A percentile compares a stretch with the other conserved stretches of the same genome.
Evolutionary conservation across 495 filamentous ascomycete genomes (phyloP).

Genomic region (Penicillium arizonense): DNA sequence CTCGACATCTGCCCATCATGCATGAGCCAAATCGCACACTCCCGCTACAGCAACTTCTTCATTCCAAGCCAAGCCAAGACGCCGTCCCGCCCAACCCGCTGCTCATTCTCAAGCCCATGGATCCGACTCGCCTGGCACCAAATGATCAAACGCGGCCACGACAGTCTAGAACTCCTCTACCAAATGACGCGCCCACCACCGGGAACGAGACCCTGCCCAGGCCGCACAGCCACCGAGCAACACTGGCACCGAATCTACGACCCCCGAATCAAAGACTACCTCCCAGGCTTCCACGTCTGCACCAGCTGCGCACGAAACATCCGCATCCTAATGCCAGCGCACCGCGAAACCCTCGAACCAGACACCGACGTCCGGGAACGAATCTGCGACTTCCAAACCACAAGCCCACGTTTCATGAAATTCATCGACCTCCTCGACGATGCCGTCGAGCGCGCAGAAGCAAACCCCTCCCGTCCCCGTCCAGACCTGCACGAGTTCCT

Average conservation of each 20-base stretch:
- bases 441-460: slow-evolving; percentile 47
- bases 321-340: slow-evolving; percentile 49
- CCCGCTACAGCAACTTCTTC: slow-evolving; percentile 53
- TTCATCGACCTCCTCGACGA: slow-evolving; percentile 63
- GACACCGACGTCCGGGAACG: slow-evolving; percentile 27
- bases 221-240: slow-evolving; percentile 42
- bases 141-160: slow-evolving; percentile 54
- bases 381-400: slow-evolving; percentile 49
- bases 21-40: slow-evolving; percentile 52
- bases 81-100: slow-evolving; percentile 42
- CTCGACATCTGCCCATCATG: slow-evolving; percentile 67
- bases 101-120: slow-evolving; percentile 64
- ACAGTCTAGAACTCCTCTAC: slow-evolving; percentile 54
- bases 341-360: slow-evolving; percentile 48
- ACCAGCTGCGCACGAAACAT: slow-evolving; percentile 51
- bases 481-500: slow-evolving; percentile 52
- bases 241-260: slow-evolving; percentile 62
- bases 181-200: slow-evolving; percentile 46
- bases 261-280: slow-evolving; percentile 44
- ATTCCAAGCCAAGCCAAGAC: slow-evolving; percentile 42
- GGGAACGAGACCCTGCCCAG: slow-evolving; percentile 48
- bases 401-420: slow-evolving; percentile 53
- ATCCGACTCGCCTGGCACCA: slow-evolving; percentile 65
- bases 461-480: slow-evolving; percentile 23
- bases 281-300: slow-evolving; percentile 59